Evolutionary conservation across 192 early-diverging fungal species (phyloP), one percentile per base, ranked within the genome.

Genomic region (Powellomyces hirtus): DNA sequence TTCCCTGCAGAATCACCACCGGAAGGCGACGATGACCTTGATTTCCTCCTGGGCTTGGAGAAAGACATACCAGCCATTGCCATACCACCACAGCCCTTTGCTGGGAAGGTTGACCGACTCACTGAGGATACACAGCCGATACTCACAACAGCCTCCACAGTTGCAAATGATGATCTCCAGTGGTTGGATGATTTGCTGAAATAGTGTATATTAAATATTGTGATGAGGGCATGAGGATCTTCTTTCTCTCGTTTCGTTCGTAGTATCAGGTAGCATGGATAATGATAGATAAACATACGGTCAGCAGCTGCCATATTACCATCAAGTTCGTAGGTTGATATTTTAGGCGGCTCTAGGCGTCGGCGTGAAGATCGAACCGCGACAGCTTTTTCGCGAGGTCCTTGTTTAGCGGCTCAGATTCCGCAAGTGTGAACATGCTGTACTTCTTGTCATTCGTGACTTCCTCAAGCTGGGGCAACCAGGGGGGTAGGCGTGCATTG

Each of bases 381-480:
- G 65, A 67, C 27, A 67, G 35, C 38, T 67, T 67, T 35, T 27
- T n/a, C 1, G 65, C 65, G 27, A 67, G 65, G 8, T 34, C 55
- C 36, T 34, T n/a, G 50, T 67, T 55, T 13, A 57, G 35, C 33
- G 51, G 65, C 27, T 22, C 65, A 10, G 33, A 42, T 14, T 5
- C 69, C 36, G 70, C 62, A 2, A 75, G 38, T 27, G 35, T 34
- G 38, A 50, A 79, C 77, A 79, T 79, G 38, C 45, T 56, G 55
- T 77, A 79, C 24, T 29, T 44, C 38, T 73, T 72, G 46, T 79
- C 38, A 34, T 76, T 59, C 11, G 77, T 77, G 6, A 79, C 75
- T 45, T 79, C 77, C 35, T 60, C 68, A 36, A 67, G 11, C 38
- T 79, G 66, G n/a, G n/a, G n/a, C 27, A 79, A 44, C 70, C 69